Evolutionary conservation across 2,329 filamentous ascomycete species (phyloP), one percentile per base, ranked within the genome.

Genomic region (Elsinoe arachidis): DNA sequence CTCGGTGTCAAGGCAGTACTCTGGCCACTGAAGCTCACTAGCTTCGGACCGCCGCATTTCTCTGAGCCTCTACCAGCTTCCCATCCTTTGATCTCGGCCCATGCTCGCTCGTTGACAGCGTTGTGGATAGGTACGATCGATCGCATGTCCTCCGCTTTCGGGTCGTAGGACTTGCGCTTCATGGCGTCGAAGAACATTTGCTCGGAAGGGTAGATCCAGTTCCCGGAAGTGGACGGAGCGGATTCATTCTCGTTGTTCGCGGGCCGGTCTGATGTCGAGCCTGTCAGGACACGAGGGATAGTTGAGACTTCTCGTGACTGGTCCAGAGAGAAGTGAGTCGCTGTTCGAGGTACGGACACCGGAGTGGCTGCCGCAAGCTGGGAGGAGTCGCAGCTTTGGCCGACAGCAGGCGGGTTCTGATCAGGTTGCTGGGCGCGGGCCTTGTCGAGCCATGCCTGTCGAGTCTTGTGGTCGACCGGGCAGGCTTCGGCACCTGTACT

Each of bases 181-280:
- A 99, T 92, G 44, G 93, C 93, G 49, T 95, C 88, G 75, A 97
- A 97, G 78, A 99, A 99, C 84, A 96, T 95, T 68, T 88, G 87
- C 71, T 97, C 92, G 0, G 88, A 93, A 0, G 93, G 93, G 72
- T 99, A 99, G 60, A 99, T 86, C 93, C 93, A 99, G 71, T 96
- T 96, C 0, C 92, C 92, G 0, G 82, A 82, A 37, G 75, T 69
- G 53, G 78, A 75, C 19, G 83, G 78, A 61, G 87, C 86, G 0
- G 86, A 87, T 69, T 96, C 90, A 61, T 81, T 74, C 73, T 96
- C 90, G 60, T 82, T 79, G 72, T 95, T 96, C 12, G 87, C 85
- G 0, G 82, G 80, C 9, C 60, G 46, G 58, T 55, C 63, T 39
- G 55, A 59, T 39, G 60, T 23, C 65, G 47, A 53, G 30, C 61